Evolutionary conservation across 371 early-diverging fungal genomes (phyloP), one percentile per base, ranked within the genome.

Genomic region (Circinella minor): DNA sequence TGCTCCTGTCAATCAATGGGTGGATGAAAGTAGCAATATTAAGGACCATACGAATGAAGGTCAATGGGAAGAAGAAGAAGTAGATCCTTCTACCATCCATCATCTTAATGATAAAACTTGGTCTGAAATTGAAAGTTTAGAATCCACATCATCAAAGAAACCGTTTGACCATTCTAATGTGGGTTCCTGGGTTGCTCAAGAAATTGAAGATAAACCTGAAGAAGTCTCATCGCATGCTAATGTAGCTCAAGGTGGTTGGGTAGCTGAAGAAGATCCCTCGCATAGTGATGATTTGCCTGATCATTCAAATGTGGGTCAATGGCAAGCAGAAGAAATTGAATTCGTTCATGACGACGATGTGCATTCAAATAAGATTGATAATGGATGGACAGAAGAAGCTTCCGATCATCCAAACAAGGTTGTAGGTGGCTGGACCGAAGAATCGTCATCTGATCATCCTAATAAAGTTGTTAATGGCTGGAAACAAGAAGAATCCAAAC

Each of bases 1-100:
- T 20, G 59, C 48, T 51, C 55, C 47, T 15, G 38, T 68, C 18
- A 39, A 61, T 20, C 71, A 71, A 57, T 61, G 62, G 62, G 37
- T 39, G 8, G 46, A 61, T 39, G 62, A 46, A 61, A 39, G 59
- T 46, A 9, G 6, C 34, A 43, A 65, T n/a, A 48, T 73, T 49
- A 20, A 65, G 14, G 34, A 63, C 20, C 72, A 76, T 61, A 57
- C 70, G 15, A 73, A 77, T 61, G 62, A 66, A 38, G 54, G 70
- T 43, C 68, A 65, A 43, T 69, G 69, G 62, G 51, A 70, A 37
- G 69, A 46, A 7, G 65, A 70, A 51, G 74, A 70, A 15, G 61
- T 49, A 13, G 61, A 65, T 55, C 48, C 69, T 11, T 51, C 61
- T 20, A 39, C n/a, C 14, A 17, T 17, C 4, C 2, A 4, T 14